phyloP scores from a whole-genome alignment of 805 yeast genomes.

The Starmera quercuum region DNA sequence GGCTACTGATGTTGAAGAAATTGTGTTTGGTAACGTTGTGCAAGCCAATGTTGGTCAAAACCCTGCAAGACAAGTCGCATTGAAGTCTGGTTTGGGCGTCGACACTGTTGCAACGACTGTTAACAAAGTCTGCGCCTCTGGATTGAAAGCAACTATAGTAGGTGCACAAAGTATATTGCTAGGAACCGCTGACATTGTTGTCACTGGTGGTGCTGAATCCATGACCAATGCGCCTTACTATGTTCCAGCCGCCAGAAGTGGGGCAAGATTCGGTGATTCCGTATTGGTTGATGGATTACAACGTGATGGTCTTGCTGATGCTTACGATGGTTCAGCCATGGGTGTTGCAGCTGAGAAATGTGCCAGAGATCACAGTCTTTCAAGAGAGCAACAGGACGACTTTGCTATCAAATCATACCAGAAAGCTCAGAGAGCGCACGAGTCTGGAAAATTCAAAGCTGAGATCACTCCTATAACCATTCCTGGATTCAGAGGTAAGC shows the following conservation, averaged over 20 bases:
- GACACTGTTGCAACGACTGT: slow-evolving; percentile 81
- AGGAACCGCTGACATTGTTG: slow-evolving; percentile 86
- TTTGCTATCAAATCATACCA: slow-evolving; percentile 80
- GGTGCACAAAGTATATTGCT: slow-evolving; percentile 87
- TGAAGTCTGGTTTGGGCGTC: slow-evolving; percentile 80
- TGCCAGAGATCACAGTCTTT: slow-evolving; percentile 68
- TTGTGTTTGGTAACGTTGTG: slow-evolving; percentile 86
- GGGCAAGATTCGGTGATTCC: slow-evolving; percentile 85
- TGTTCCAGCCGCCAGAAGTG: slow-evolving; percentile 75
- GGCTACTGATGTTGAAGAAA: slow-evolving; percentile 77
- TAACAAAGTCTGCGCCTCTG: slow-evolving; percentile 97
- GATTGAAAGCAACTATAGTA: slow-evolving; percentile 82
- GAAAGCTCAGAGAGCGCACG: slow-evolving; percentile 78
- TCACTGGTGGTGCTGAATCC: slow-evolving; percentile 97
- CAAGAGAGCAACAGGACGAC: slow-evolving; percentile 86
- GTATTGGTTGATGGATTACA: slow-evolving; percentile 79
- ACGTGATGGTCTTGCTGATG: slow-evolving; percentile 91
- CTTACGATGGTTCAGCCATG: slow-evolving; percentile 84
- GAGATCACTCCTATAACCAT: slow-evolving; percentile 88
- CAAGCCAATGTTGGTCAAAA: slow-evolving; percentile 95
- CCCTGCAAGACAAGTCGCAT: slow-evolving; percentile 96
- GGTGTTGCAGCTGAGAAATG: slow-evolving; percentile 97
- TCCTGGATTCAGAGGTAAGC: slow-evolving; percentile 88
- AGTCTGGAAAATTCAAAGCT: slow-evolving; percentile 67
- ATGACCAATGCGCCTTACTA: slow-evolving; percentile 97